Percentiles rank a stretch among this genome's conserved stretches.
Conservation (phyloP, 441 rosid genomes). For the Omphalea diandra region DNA sequence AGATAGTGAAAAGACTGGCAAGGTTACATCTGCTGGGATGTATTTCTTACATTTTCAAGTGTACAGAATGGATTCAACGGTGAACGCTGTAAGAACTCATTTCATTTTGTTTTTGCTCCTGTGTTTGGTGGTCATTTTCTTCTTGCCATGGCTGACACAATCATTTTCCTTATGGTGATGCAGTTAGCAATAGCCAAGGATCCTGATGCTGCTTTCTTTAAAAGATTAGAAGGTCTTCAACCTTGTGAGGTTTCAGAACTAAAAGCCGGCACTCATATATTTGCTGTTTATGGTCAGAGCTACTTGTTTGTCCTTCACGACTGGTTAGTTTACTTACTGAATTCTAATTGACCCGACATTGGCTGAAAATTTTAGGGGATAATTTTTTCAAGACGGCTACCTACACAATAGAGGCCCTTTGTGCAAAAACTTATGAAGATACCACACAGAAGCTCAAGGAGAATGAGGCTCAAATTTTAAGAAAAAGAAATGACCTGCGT, state of each 20-base stretch:
- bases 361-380: conserved; percentile 59
- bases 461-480: conserved; percentile 78
- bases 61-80: conserved; percentile 90
- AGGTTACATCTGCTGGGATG: conserved; percentile 95
- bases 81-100: conserved; percentile 75
- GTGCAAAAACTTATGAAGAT: conserved; percentile 77
- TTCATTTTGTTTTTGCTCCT: conserved; percentile 2
- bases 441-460: conserved; percentile 80
- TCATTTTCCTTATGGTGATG: conserved; percentile 22
- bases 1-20: conserved; percentile 94
- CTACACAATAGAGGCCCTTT: conserved; percentile 94
- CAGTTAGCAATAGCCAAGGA: conserved; percentile 98
- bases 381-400: conserved; percentile 94
- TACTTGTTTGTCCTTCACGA: conserved; percentile 8
- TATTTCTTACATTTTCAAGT: conserved; percentile 98
- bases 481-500: conserved; percentile 83
- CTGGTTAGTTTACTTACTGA: conserved; percentile 8
- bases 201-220: conserved; percentile 97
- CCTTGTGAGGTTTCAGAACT: conserved; percentile 95
- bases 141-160: background rate
- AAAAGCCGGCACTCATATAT: conserved; percentile 96
- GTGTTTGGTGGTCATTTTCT: conserved; percentile 4
- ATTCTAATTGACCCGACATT: conserved; percentile 21
- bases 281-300: conserved; percentile 93
- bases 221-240: conserved; percentile 97